Percentiles rank a stretch among this genome's conserved stretches.
phyloP scores from a whole-genome alignment of 768 basidiomycete species.

The Collybiopsis luxurians region DNA sequence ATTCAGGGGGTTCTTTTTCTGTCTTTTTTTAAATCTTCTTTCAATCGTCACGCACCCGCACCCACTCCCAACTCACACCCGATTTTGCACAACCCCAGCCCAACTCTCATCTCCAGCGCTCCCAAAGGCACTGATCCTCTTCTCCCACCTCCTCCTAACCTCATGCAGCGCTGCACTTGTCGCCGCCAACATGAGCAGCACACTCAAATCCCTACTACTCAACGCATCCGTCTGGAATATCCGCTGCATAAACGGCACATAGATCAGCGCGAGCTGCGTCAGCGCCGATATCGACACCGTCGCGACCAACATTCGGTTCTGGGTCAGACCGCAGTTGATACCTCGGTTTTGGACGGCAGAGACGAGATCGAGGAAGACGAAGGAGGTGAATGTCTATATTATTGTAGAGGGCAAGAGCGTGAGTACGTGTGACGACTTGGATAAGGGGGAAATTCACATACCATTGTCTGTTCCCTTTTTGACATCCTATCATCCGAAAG shows the following conservation, averaged over 20 bases:
- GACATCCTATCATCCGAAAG: slow-evolving; percentile 83
- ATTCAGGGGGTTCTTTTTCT: no score
- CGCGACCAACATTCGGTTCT: slow-evolving; percentile 86
- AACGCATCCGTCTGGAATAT: slow-evolving; percentile 94
- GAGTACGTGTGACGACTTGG: background rate
- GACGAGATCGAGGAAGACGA: slow-evolving; percentile 95
- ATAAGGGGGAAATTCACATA: slow-evolving; percentile 32
- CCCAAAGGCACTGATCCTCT: slow-evolving; percentile 35
- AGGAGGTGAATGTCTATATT: slow-evolving; percentile 90
- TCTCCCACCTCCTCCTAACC: slow-evolving; percentile 73
- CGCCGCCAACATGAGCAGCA: slow-evolving; percentile 65
- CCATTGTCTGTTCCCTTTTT: slow-evolving; percentile 94
- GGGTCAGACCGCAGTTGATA: slow-evolving; percentile 75
- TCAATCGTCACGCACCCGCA: background rate
- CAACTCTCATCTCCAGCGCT: slow-evolving; percentile 47
- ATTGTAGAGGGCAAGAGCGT: slow-evolving; percentile 9
- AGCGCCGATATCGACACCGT: slow-evolving; percentile 87
- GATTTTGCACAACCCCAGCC: slow-evolving; percentile 46
- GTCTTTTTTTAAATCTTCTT: background rate
- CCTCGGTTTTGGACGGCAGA: slow-evolving; percentile 95
- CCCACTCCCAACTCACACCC: slow-evolving; percentile 26
- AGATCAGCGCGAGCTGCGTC: slow-evolving; percentile 82
- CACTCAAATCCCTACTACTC: slow-evolving; percentile 59
- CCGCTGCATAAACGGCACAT: slow-evolving; percentile 86
- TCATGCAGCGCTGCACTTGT: slow-evolving; percentile 75